Evolutionary conservation across 179 eudicot species (phyloP).

Genomic region (Silene coronaria): DNA sequence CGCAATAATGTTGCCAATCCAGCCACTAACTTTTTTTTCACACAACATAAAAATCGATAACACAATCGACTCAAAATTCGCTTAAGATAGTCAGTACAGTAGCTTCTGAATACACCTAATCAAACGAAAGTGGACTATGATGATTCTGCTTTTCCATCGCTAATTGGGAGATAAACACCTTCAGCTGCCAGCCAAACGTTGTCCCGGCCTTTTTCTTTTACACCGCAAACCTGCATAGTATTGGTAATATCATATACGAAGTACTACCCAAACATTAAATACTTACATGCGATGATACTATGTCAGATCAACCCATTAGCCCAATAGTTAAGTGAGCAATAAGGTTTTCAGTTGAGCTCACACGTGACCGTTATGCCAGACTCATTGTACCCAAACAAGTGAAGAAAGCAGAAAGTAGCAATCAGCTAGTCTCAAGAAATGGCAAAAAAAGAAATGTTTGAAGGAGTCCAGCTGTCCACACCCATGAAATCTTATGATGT

Average conservation of each 20-base stretch:
- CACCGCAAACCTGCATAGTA: conserved; percentile 78
- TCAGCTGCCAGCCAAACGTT: conserved; percentile 90
- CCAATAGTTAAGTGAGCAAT: not conserved
- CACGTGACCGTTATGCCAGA: not conserved
- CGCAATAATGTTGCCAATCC: not conserved
- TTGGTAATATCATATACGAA: conserved; percentile 1
- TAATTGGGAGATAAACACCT: conserved; percentile 75
- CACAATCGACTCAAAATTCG: conserved; percentile 16
- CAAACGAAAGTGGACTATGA: conserved; percentile 26
- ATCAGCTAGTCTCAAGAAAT: not conserved
- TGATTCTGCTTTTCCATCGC: conserved; percentile 48
- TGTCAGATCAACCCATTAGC: not conserved
- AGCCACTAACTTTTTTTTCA: conserved; percentile 1
- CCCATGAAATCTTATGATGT: not conserved
- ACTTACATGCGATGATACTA: not conserved
- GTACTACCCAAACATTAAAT: not conserved
- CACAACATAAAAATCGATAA: conserved; percentile 6
- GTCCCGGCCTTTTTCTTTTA: conserved; percentile 65
- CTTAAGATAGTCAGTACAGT: conserved; percentile 12
- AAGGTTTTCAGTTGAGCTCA: no score
- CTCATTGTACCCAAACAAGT: not conserved
- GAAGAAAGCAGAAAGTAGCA: not conserved
- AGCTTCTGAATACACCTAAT: conserved; percentile 22
- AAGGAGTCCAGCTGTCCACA: not conserved
- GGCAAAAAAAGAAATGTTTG: no score